Percentiles rank a stretch among this genome's conserved stretches.
Evolutionary conservation across 331 rosid genomes (phyloP).

Genomic region (Phaseolus coccineus): DNA sequence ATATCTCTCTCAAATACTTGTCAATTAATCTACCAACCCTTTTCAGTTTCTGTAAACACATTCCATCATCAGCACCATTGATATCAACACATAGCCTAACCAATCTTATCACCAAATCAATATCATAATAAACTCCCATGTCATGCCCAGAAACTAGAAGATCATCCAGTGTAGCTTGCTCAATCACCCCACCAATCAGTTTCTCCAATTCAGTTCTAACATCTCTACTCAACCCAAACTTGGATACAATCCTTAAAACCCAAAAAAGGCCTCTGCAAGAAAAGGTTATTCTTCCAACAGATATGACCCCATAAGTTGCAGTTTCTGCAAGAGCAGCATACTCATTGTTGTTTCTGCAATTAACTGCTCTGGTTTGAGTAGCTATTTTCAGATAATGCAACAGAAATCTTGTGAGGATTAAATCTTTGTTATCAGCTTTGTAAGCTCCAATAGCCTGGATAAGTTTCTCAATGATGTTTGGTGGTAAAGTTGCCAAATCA

Average conservation of each 20-base stretch:
- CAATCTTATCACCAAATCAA: conserved; percentile 79
- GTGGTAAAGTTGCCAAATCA: conserved; percentile 71
- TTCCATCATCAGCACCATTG: conserved; percentile 45
- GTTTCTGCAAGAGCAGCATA: conserved; percentile 59
- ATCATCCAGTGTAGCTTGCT: conserved; percentile 83
- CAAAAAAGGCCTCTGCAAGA: conserved; percentile 82
- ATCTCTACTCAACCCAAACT: conserved; percentile 64
- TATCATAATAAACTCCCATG: conserved; percentile 70
- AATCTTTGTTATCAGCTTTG: conserved; percentile 59
- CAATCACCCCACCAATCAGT: conserved; percentile 74
- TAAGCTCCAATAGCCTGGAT: conserved; percentile 56
- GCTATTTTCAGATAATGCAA: conserved; percentile 74
- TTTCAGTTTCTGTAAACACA: conserved; percentile 60
- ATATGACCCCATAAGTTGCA: conserved; percentile 68
- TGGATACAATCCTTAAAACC: conserved; percentile 73
- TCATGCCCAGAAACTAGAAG: conserved; percentile 74
- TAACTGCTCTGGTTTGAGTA: conserved; percentile 48
- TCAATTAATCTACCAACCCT: conserved; percentile 76
- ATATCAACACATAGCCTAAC: conserved; percentile 58
- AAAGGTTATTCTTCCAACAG: conserved; percentile 57
- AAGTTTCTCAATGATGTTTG: conserved; percentile 67
- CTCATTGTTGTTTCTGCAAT: conserved; percentile 51
- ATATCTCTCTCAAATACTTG: conserved; percentile 79
- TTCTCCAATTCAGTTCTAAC: conserved; percentile 69
- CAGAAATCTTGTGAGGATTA: conserved; percentile 74